These are phyloP conservation scores for Sanghuangporus sanghuang DNA, from an alignment of 1,284 basidiomycete species.

Conservation along the genomic window DNA sequence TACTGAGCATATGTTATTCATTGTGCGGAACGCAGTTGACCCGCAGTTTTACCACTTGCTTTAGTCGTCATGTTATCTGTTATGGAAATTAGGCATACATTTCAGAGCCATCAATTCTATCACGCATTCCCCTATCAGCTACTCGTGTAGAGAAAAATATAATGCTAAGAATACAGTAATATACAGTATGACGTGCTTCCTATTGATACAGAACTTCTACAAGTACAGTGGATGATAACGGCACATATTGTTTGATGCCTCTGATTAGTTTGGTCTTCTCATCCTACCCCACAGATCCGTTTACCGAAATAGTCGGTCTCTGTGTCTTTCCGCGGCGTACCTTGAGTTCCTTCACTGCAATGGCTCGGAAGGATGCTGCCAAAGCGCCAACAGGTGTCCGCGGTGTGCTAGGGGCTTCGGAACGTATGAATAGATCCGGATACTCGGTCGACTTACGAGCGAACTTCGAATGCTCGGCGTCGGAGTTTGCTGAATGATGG, in stretches of 20 bases:
- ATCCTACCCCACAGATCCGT: too few relatives aligned
- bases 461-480: constrained; percentile 18
- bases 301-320: not conserved
- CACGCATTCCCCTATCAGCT: too few relatives aligned
- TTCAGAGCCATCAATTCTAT: too few relatives aligned
- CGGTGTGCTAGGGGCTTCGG: constrained; percentile 15
- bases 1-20: too few relatives aligned
- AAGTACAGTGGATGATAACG: too few relatives aligned
- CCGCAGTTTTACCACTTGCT: too few relatives aligned
- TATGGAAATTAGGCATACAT: too few relatives aligned
- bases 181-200: not conserved
- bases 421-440: constrained; percentile 21
- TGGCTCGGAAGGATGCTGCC: constrained; percentile 10
- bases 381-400: constrained; percentile 14
- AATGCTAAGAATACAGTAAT: not conserved
- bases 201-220: too few relatives aligned
- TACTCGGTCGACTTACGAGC: constrained; percentile 16
- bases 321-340: not conserved
- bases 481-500: not conserved
- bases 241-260: too few relatives aligned
- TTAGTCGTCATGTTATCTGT: too few relatives aligned
- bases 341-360: constrained; percentile 7
- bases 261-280: too few relatives aligned
- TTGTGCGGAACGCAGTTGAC: too few relatives aligned
- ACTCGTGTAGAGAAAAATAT: not conserved